Evolutionary conservation across 1,139 yeast species (phyloP).

Genomic region (Geotrichum candidum): DNA sequence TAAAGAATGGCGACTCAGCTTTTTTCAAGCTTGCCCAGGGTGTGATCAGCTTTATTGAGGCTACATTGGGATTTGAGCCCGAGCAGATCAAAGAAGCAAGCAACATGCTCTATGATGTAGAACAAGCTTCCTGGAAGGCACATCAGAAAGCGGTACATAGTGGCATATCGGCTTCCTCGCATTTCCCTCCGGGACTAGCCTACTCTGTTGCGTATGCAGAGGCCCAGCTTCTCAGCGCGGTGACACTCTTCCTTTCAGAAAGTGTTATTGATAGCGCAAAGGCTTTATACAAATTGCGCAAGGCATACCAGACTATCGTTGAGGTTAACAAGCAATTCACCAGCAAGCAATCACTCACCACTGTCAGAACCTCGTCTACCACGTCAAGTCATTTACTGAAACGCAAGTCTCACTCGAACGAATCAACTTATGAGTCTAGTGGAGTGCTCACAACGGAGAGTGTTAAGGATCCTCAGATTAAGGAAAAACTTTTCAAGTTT

Average conservation of each 20-base stretch:
- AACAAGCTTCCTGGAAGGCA: conserved; percentile 58
- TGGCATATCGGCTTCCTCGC: conserved; percentile 54
- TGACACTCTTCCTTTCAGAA: conserved; percentile 60
- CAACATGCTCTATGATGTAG: conserved; percentile 66
- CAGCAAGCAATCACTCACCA: background rate
- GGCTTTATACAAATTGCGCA: conserved; percentile 76
- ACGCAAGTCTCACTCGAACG: conserved; percentile 3
- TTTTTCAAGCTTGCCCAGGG: conserved; percentile 60
- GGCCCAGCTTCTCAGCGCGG: conserved; percentile 75
- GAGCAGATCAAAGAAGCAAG: conserved; percentile 78
- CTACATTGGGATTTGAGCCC: conserved; percentile 87
- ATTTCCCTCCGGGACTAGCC: conserved; percentile 94
- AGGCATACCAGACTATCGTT: conserved; percentile 83
- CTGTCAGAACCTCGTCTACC: conserved; percentile 6
- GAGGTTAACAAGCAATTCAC: conserved; percentile 49
- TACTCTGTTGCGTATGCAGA: conserved; percentile 88
- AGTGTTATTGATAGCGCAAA: conserved; percentile 76
- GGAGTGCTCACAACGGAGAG: conserved; percentile 17
- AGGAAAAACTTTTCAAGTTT: conserved; percentile 11
- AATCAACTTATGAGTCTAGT: conserved; percentile 1
- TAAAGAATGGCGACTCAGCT: conserved; percentile 42
- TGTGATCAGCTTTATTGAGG: conserved; percentile 83
- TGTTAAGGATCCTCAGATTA: conserved; percentile 17
- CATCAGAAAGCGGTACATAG: conserved; percentile 54
- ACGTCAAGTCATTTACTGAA: background rate